phyloP scores from a whole-genome alignment of 805 yeast species.

The Danielia oregonensis region DNA sequence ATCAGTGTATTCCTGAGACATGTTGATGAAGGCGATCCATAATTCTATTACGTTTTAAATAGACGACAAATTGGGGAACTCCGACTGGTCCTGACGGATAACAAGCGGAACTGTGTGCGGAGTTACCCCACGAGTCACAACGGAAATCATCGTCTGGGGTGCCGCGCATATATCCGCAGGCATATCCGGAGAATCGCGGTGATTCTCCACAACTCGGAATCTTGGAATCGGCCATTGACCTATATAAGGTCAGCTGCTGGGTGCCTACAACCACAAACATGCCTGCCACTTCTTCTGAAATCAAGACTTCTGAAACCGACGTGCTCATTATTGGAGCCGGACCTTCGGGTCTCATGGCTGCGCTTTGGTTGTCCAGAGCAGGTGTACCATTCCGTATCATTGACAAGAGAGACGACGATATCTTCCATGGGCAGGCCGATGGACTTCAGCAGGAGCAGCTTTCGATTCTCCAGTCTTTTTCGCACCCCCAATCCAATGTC shows the following conservation, averaged over 20 bases:
- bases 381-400: conserved; percentile 25
- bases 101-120: no score
- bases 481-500: neutral
- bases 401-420: conserved; percentile 25
- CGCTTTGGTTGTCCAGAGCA: conserved; percentile 24
- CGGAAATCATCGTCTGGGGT: neutral
- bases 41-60: no score
- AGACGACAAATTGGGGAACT: no score
- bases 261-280: neutral
- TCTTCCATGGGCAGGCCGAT: conserved; percentile 32
- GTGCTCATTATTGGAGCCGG: conserved; percentile 37
- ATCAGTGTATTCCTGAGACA: conserved; percentile 25
- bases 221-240: no score
- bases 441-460: conserved; percentile 29
- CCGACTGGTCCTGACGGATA: no score
- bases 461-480: conserved; percentile 24
- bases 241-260: neutral
- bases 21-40: conserved; percentile 26
- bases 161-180: neutral
- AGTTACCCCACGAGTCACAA: no score
- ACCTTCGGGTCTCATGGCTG: conserved; percentile 35
- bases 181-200: no score
- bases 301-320: conserved; percentile 19
- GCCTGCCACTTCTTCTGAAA: conserved; percentile 4
- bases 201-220: no score